Conservation (phyloP, 352 stramenopile species). For the Globisporangium nunn region DNA sequence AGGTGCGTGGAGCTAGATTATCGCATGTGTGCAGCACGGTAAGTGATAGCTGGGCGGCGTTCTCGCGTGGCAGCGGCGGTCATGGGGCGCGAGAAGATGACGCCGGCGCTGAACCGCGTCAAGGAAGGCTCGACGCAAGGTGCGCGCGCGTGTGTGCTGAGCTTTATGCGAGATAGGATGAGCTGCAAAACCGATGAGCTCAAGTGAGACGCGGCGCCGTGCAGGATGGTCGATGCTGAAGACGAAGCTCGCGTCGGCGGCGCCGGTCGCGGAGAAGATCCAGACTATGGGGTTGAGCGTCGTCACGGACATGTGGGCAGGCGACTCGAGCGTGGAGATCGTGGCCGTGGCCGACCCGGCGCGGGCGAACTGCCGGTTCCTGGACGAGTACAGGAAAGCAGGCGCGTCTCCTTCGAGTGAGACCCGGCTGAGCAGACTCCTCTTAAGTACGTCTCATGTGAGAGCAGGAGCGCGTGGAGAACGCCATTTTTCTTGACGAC, state of each 20-base stretch:
- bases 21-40: too few species aligned
- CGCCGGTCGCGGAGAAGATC: conserved; percentile 66
- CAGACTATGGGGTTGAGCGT: conserved; percentile 68
- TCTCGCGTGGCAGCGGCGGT: conserved; percentile 20
- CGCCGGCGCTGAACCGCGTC: conserved; percentile 46
- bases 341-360: conserved; percentile 38
- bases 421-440: conserved; percentile 24
- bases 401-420: conserved; percentile 11
- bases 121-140: conserved; percentile 69
- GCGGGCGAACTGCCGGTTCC: conserved; percentile 31
- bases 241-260: conserved; percentile 60
- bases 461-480: too few species aligned
- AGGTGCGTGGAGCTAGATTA: conserved; percentile 16
- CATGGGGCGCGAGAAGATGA: conserved; percentile 35
- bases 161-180: too few species aligned
- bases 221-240: conserved; percentile 70
- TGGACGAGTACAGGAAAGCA: conserved; percentile 46
- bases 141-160: not conserved
- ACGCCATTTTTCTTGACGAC: not conserved
- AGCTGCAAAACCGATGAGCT: not conserved
- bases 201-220: not conserved
- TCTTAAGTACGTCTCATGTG: conserved; percentile 26
- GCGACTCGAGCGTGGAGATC: conserved; percentile 52
- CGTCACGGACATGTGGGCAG: conserved; percentile 57
- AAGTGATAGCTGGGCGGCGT: not conserved